Evolutionary conservation across 306 rosid genomes (phyloP).

Genomic region (Vigna reflexopilosa): DNA sequence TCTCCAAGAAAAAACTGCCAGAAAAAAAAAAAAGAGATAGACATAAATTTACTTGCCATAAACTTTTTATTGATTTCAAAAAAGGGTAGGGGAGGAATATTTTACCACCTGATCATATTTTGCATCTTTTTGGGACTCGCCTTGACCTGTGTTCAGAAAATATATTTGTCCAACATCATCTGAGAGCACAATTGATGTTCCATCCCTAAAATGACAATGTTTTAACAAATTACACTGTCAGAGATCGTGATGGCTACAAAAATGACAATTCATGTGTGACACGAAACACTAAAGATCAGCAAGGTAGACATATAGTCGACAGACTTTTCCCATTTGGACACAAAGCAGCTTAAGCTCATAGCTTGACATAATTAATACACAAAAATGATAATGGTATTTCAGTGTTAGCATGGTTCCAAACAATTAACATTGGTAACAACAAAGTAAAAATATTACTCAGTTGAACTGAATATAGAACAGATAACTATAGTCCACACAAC

Average conservation of each 20-base stretch:
- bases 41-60: slow-evolving; percentile 33
- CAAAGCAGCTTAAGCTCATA: slow-evolving; percentile 30
- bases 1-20: slow-evolving; percentile 91
- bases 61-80: neutral
- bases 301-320: slow-evolving; percentile 17
- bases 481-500: neutral
- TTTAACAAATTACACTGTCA: slow-evolving; percentile 4
- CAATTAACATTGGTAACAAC: neutral
- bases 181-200: slow-evolving; percentile 89
- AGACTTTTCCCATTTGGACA: slow-evolving; percentile 27
- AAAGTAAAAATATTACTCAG: neutral
- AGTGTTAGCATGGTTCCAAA: slow-evolving; percentile 22
- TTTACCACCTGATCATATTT: slow-evolving; percentile 82
- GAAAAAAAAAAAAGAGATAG: slow-evolving; percentile 36
- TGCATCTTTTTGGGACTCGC: slow-evolving; percentile 88
- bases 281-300: slow-evolving; percentile 12
- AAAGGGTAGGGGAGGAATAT: slow-evolving; percentile 35
- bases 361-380: neutral
- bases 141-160: slow-evolving; percentile 85
- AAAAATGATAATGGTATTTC: slow-evolving; percentile 10
- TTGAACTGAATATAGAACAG: slow-evolving; percentile 19
- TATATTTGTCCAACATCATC: slow-evolving; percentile 95
- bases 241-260: slow-evolving; percentile 26
- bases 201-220: slow-evolving; percentile 66
- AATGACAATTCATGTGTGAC: slow-evolving; percentile 33